Base-by-base conservation (phyloP, 2,329 filamentous ascomycete genomes). In the Fusarium goolgardi region DNA sequence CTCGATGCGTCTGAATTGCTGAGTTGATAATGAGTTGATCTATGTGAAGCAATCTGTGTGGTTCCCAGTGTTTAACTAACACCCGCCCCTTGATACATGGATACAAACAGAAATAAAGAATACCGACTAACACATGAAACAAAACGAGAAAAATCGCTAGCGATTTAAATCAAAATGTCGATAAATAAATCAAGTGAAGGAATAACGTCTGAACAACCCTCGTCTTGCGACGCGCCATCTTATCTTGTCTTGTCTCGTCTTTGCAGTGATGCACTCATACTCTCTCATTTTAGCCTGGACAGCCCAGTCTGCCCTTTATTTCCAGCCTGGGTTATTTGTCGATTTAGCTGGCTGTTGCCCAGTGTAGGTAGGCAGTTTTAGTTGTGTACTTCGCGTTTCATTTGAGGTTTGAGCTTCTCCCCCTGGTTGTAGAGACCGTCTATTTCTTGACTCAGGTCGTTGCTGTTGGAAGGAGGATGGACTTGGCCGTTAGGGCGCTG, bases 201-300 rank as follows among this genome's bases (percentile, higher is more conserved):
- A 5, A 29, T 3, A n/a, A 27, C 29, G 25, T 31, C 41, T 16
- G 3, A 51, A 23, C 16, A 35, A 12, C 16, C 8, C 23, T 35
- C 23, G 59, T 47, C 61, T 64, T 32, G 59, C 59, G 61, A 64
- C 59, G 34, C 11, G 34, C 27, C 18, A 25, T 35, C 39, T 50
- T 41, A 16, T 45, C 25, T 29, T 45, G 18, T 45, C 25, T 27
- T 25, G 15, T 21, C n/a, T 31, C 16, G 15, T 21, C 34, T 47
- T 16, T 55, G 35, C 32, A 15, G 11, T 20, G 23, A 49, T 59
- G 35, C 29, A n/a, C 20, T 18, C 25, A 35, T 23, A 25, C 11
- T 21, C 35, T 37, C 12, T 25, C 25, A 10, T 39, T 52, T 15
- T 20, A 25, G 43, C 25, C 12, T 29, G 16, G 34, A 35, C 18